A percentile compares a stretch with the other conserved stretches of the same genome.
Evolutionary conservation across 768 basidiomycete genomes (phyloP).

Genomic region (Hebeloma cylindrosporum): DNA sequence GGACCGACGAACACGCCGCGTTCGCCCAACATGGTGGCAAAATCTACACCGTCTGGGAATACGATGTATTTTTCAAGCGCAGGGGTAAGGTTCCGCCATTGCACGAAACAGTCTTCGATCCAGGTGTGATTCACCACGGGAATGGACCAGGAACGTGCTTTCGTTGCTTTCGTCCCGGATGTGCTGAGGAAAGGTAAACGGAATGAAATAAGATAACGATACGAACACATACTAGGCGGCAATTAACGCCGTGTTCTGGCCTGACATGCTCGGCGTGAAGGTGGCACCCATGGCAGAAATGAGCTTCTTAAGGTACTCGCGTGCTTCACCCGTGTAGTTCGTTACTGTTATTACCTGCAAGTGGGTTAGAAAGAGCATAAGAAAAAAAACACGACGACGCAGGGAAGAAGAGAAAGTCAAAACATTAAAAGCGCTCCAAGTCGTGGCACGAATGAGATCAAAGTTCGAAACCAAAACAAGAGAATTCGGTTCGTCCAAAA

Average conservation of each 20-base stretch:
- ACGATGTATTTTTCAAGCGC: slow-evolving; percentile 65
- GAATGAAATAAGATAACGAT: slow-evolving; percentile 2
- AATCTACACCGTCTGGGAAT: slow-evolving; percentile 71
- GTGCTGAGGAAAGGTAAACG: slow-evolving; percentile 27
- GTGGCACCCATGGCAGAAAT: slow-evolving; percentile 73
- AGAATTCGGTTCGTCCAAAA: too few relatives aligned
- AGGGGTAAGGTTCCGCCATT: slow-evolving; percentile 72
- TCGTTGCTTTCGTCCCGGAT: slow-evolving; percentile 61
- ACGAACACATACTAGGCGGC: slow-evolving; percentile 69
- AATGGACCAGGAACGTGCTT: slow-evolving; percentile 79
- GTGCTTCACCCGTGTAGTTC: slow-evolving; percentile 83
- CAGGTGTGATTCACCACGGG: slow-evolving; percentile 88
- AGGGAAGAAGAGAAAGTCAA: neutral
- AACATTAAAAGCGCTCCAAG: too few relatives aligned
- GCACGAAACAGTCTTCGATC: slow-evolving; percentile 87
- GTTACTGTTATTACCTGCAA: slow-evolving; percentile 79
- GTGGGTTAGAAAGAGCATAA: neutral
- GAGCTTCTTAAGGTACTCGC: slow-evolving; percentile 86
- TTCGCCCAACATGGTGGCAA: slow-evolving; percentile 45
- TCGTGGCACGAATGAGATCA: too few relatives aligned
- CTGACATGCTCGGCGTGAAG: slow-evolving; percentile 83
- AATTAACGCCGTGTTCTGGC: slow-evolving; percentile 75
- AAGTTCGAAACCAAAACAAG: too few relatives aligned
- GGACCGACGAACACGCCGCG: slow-evolving; percentile 29
- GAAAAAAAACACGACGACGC: neutral